These are phyloP conservation scores for Fagopyrum homotropicum DNA, from an alignment of 148 eudicot species.

Conservation along the genomic window DNA sequence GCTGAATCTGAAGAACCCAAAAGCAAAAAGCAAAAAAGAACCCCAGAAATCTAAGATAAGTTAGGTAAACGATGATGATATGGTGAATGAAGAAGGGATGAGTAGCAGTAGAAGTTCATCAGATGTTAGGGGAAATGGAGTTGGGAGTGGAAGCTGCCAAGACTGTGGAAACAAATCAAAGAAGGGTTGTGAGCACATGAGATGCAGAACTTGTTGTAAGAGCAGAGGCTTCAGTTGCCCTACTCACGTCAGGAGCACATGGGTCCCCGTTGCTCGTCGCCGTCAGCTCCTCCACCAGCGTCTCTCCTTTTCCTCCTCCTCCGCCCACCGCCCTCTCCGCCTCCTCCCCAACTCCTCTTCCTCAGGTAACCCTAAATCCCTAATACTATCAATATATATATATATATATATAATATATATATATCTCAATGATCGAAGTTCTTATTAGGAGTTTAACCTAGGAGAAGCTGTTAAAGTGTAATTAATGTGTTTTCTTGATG, in stretches of 20 bases:
- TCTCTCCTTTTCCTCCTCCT: slow-evolving; percentile 16
- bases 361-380: slow-evolving; percentile 2
- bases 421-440: slow-evolving; percentile 1
- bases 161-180: slow-evolving; percentile 83
- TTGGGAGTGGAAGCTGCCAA: slow-evolving; percentile 24
- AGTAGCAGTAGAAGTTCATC: neutral
- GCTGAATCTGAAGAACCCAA: neutral
- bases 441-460: slow-evolving; percentile 14
- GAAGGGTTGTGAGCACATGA: slow-evolving; percentile 42
- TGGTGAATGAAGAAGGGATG: neutral
- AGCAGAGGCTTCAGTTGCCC: slow-evolving; percentile 54
- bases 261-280: slow-evolving; percentile 61
- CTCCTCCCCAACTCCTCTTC: slow-evolving; percentile 7
- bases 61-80: neutral
- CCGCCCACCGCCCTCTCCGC: neutral
- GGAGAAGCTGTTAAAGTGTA: neutral
- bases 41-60: neutral
- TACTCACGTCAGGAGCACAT: slow-evolving; percentile 74
- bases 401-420: slow-evolving; percentile 1
- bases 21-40: neutral
- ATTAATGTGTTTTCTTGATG: neutral
- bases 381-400: neutral
- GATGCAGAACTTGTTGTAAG: slow-evolving; percentile 74
- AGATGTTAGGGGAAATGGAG: neutral
- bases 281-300: slow-evolving; percentile 32